Percentiles rank a stretch among this genome's conserved stretches.
Evolutionary conservation across 345 rosid species (phyloP).

Genomic region (Cardiospermum halicacabum): DNA sequence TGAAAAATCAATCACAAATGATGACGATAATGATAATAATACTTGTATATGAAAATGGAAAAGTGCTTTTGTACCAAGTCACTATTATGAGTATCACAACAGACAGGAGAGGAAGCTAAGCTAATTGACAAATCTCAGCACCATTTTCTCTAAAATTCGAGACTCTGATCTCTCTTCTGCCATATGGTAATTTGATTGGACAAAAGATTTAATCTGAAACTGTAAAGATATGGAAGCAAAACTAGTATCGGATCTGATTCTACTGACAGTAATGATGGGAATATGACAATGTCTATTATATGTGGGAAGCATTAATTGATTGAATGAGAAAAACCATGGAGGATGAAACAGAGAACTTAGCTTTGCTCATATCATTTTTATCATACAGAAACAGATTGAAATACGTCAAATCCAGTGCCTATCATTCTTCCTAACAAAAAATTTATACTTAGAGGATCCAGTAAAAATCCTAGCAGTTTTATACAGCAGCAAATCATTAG

Average conservation of each 20-base stretch:
- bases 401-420: conserved; percentile 89
- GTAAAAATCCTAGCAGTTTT: conserved; percentile 68
- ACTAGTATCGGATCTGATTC: background rate
- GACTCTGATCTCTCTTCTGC: background rate
- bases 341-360: conserved; percentile 57
- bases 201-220: background rate
- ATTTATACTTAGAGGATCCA: conserved; percentile 55
- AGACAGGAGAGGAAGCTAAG: background rate
- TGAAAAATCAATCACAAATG: background rate
- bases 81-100: conserved; percentile 1
- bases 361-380: conserved; percentile 48
- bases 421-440: conserved; percentile 45
- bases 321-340: conserved; percentile 17
- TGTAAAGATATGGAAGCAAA: background rate
- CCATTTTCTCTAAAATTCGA: background rate
- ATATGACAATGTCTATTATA: background rate
- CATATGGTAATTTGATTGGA: background rate
- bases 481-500: conserved; percentile 50
- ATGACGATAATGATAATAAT: too few relatives aligned
- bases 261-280: conserved; percentile 3
- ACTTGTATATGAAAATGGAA: background rate
- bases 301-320: too few relatives aligned
- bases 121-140: conserved; percentile 4
- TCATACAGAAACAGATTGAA: conserved; percentile 56
- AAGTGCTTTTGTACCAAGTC: background rate